Evolutionary conservation across 179 eudicot species (phyloP), one percentile per base, ranked within the genome.

Genomic region (Corrigiola litoralis): DNA sequence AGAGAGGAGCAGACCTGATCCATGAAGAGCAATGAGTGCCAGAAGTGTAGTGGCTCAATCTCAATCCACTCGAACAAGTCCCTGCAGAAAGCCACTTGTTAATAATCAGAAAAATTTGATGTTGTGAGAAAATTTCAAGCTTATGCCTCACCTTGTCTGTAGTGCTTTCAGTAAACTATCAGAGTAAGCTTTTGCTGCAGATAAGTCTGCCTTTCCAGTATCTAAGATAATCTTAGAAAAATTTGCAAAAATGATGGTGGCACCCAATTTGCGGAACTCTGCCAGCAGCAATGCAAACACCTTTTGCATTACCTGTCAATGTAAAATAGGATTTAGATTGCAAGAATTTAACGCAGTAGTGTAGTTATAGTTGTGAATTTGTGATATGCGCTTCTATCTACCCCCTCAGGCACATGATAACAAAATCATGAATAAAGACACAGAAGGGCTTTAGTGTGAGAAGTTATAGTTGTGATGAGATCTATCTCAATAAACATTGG

Each of bases 51-150:
- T 32, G 94, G 94, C 61, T 94, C 97, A 70, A 94, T 84, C 81
- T 90, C 97, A 77, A 94, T 84, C 97, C 95, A 94, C 76, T 94
- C 97, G 58, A 94, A 94, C 54, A 94, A 78, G 63, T 94, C 97
- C 79, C 99, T 94, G 68, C 27, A 66, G 20, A 29, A 27, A 40
- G 63, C 32, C 34, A 34, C 38, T 23, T 46, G 55, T 75, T 32
- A 70, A 24, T 37, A 18, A 38, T 38, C 45, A 34, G 36, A 65
- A 52, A 59, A 21, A 10, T 41, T 51, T 28, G 49, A 2, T 17
- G 41, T 58, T 24, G 50, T 34, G 40, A 48, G 23, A 20, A 59
- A 55, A 33, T 29, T 25, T 50, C 29, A 10, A 50, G 53, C 66
- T 29, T 51, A 65, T 28, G 64, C 72, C 46, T 54, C 45, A 90